These are phyloP conservation scores for Favolaschia claudopus DNA, from an alignment of 768 basidiomycete genomes.

Conservation along the genomic window DNA sequence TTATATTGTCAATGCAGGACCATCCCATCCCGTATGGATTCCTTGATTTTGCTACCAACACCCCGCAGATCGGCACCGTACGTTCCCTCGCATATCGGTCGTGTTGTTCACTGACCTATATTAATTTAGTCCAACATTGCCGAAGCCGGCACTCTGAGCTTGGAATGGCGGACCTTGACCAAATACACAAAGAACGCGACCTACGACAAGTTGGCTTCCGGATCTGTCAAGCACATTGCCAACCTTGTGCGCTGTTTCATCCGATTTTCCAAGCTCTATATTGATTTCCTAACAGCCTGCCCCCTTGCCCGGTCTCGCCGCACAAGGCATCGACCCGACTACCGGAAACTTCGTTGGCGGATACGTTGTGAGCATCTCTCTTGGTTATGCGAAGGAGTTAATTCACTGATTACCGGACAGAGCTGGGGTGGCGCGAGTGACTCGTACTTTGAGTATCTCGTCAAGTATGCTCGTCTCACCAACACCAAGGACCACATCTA, in stretches of 20 bases:
- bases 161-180: conserved; percentile 57
- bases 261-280: background rate
- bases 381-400: background rate
- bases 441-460: conserved; percentile 80
- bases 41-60: conserved; percentile 54
- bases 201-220: conserved; percentile 55
- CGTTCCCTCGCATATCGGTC: conserved; percentile 7
- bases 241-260: conserved; percentile 33
- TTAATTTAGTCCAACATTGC: conserved; percentile 30
- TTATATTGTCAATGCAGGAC: conserved; percentile 39
- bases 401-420: conserved; percentile 27
- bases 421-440: conserved; percentile 79
- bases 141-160: conserved; percentile 43
- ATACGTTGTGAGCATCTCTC: conserved; percentile 55
- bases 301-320: conserved; percentile 55
- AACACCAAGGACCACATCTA: conserved; percentile 72
- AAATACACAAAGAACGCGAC: conserved; percentile 57
- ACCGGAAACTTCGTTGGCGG: conserved; percentile 57
- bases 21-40: conserved; percentile 51
- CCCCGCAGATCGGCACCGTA: conserved; percentile 42
- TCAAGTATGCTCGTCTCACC: conserved; percentile 74
- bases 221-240: conserved; percentile 54
- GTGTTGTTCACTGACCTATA: background rate
- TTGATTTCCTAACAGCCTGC: conserved; percentile 36
- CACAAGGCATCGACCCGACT: conserved; percentile 63